These are phyloP conservation scores for Colletotrichum destructivum DNA, from an alignment of 2,329 filamentous ascomycete species.

Conservation along the genomic window DNA sequence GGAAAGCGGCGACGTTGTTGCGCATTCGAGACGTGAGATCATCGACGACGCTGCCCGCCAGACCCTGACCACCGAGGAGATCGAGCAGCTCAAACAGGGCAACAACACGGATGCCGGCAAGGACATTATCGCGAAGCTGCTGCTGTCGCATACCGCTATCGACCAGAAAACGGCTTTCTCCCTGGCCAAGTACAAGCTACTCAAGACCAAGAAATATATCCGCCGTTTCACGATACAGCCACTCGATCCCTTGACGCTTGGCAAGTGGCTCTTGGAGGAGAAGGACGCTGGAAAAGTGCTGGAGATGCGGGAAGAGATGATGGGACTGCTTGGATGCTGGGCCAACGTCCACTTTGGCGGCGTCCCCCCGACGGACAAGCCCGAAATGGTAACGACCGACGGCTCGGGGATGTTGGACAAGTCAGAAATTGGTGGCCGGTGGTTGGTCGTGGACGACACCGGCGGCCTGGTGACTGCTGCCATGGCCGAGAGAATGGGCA, in stretches of 20 bases:
- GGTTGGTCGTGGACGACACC: constrained; percentile 89
- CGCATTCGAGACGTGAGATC: constrained; percentile 71
- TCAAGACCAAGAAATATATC: constrained; percentile 95
- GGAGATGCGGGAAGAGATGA: constrained; percentile 51
- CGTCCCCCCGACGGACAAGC: constrained; percentile 49
- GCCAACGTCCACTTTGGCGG: constrained; percentile 87
- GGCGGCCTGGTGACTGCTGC: constrained; percentile 86
- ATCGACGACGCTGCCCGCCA: constrained; percentile 78
- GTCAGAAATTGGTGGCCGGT: constrained; percentile 64
- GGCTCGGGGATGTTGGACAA: constrained; percentile 83
- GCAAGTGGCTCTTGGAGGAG: constrained; percentile 79
- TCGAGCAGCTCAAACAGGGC: constrained; percentile 82
- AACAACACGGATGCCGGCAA: constrained; percentile 84
- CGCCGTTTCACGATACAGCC: constrained; percentile 89
- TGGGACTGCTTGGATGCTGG: constrained; percentile 86
- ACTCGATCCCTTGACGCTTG: constrained; percentile 82
- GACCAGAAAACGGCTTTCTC: constrained; percentile 97
- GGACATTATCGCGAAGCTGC: constrained; percentile 92
- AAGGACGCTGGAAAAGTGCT: constrained; percentile 56
- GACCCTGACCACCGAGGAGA: constrained; percentile 81
- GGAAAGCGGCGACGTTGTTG: constrained; percentile 61
- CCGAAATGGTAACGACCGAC: constrained; percentile 44
- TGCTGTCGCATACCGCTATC: constrained; percentile 89
- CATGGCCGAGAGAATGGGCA: constrained; percentile 90
- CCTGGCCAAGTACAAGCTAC: constrained; percentile 93